A percentile compares a stretch with the other conserved stretches of the same genome.
Conservation (phyloP, 108 stramenopile genomes). For the Pseudonitzschia delicatissima region DNA sequence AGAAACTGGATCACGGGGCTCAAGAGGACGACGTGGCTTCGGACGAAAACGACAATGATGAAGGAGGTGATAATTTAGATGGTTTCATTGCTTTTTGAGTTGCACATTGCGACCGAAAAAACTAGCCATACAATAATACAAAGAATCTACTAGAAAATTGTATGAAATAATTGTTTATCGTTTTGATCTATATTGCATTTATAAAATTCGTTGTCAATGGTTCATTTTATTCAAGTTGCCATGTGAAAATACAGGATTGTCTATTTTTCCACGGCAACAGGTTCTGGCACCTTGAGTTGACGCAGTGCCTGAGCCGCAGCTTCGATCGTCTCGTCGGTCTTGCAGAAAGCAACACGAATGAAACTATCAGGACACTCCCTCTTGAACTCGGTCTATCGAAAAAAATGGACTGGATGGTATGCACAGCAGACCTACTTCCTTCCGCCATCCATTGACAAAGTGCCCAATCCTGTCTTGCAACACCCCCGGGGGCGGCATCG, state of each 20-base stretch:
- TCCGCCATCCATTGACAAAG: slow-evolving; percentile 94
- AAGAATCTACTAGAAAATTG: too few relatives aligned
- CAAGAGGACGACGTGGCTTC: not conserved
- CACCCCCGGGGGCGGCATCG: slow-evolving; percentile 71
- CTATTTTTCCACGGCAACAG: not conserved
- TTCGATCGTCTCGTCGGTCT: slow-evolving; percentile 89
- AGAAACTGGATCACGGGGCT: not conserved
- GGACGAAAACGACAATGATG: slow-evolving; percentile 15
- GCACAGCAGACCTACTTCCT: slow-evolving; percentile 87
- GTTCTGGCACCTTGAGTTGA: slow-evolving; percentile 20
- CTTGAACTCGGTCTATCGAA: slow-evolving; percentile 52
- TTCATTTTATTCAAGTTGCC: too few relatives aligned
- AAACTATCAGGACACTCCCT: slow-evolving; percentile 74
- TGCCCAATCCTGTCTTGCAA: slow-evolving; percentile 80
- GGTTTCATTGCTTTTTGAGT: slow-evolving; percentile 35
- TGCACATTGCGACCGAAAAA: too few relatives aligned
- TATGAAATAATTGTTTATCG: too few relatives aligned
- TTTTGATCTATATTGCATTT: not conserved
- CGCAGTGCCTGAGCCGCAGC: slow-evolving; percentile 69
- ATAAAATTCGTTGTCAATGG: too few relatives aligned
- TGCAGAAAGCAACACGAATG: slow-evolving; percentile 97
- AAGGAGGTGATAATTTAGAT: slow-evolving; percentile 47
- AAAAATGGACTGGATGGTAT: slow-evolving; percentile 97
- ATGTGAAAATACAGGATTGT: too few relatives aligned
- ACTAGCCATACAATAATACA: too few relatives aligned